Percentiles rank a stretch among this genome's conserved stretches.
Conservation (phyloP, 83 land plant genomes). For the Isoetes engelmannii region DNA sequence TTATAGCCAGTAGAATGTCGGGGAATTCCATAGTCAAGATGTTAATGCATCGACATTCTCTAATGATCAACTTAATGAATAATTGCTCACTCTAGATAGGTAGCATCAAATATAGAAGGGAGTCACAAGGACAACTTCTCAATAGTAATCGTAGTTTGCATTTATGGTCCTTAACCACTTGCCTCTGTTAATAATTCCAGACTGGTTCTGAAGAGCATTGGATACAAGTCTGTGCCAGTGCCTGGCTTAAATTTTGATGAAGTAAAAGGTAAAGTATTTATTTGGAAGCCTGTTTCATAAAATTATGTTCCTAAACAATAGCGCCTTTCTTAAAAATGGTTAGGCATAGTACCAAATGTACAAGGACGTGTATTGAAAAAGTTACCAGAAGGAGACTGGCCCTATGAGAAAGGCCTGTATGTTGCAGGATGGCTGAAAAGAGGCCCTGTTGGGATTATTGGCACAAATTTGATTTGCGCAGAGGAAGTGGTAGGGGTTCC, state of each 20-base stretch:
- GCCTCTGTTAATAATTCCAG: constrained; percentile 26
- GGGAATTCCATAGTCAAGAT: too few species aligned
- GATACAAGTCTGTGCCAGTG: constrained; percentile 79
- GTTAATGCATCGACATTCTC: neutral
- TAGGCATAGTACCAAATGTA: constrained; percentile 80
- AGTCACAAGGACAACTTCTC: too few species aligned
- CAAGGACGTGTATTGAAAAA: constrained; percentile 54
- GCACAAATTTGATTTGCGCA: constrained; percentile 80
- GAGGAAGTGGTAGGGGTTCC: constrained; percentile 69
- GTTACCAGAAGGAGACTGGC: too few species aligned
- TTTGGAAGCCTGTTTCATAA: too few species aligned
- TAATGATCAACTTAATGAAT: neutral
- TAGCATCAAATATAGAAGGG: too few species aligned
- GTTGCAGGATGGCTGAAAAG: constrained; percentile 96
- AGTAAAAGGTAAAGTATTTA: constrained; percentile 41
- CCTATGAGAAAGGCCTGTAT: constrained; percentile 60
- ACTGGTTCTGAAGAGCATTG: constrained; percentile 85
- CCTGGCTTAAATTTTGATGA: constrained; percentile 75
- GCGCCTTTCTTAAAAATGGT: too few species aligned
- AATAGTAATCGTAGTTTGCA: too few species aligned
- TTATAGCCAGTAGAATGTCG: too few species aligned
- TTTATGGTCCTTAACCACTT: too few species aligned
- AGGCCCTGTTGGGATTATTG: constrained; percentile 97
- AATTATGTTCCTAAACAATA: too few species aligned
- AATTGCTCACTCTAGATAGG: too few species aligned